Conservation (phyloP, 768 basidiomycete genomes). For the Xanthoconium stramineum region DNA sequence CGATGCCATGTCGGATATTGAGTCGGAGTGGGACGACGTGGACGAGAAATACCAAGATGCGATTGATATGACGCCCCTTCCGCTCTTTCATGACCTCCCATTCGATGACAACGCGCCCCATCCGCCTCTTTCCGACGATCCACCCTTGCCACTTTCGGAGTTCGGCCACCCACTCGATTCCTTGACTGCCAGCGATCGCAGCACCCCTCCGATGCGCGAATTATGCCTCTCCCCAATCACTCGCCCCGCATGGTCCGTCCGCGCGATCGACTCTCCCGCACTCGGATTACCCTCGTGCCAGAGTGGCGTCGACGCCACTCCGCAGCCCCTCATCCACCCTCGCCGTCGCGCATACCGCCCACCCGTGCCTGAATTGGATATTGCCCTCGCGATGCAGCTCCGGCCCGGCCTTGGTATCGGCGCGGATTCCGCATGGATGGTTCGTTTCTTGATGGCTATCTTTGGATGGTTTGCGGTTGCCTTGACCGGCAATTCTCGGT, state of each 20-base stretch:
- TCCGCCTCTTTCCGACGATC: conserved; percentile 10
- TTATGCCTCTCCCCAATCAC: conserved; percentile 5
- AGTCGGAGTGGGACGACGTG: conserved; percentile 23
- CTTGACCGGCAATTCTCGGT: conserved; percentile 37
- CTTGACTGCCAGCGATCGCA: conserved; percentile 6
- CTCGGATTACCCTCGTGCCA: conserved; percentile 18
- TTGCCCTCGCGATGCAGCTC: conserved; percentile 76
- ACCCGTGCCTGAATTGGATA: conserved; percentile 50
- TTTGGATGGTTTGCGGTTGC: conserved; percentile 75
- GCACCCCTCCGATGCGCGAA: conserved; percentile 13
- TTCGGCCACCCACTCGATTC: conserved; percentile 4
- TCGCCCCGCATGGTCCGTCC: conserved; percentile 32
- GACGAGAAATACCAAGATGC: conserved; percentile 33
- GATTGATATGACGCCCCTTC: conserved; percentile 26
- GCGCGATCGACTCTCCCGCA: conserved; percentile 22
- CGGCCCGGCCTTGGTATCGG: conserved; percentile 67
- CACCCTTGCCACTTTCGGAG: conserved; percentile 6
- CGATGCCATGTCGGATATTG: conserved; percentile 18
- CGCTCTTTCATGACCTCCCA: conserved; percentile 18
- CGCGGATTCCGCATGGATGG: conserved; percentile 76
- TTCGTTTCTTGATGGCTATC: conserved; percentile 74
- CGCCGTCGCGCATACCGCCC: conserved; percentile 35
- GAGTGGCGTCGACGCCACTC: background rate
- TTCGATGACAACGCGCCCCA: conserved; percentile 7
- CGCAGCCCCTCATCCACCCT: conserved; percentile 17